phyloP scores from a whole-genome alignment of 805 yeast genomes.

The Kazachstania psychrophila region DNA sequence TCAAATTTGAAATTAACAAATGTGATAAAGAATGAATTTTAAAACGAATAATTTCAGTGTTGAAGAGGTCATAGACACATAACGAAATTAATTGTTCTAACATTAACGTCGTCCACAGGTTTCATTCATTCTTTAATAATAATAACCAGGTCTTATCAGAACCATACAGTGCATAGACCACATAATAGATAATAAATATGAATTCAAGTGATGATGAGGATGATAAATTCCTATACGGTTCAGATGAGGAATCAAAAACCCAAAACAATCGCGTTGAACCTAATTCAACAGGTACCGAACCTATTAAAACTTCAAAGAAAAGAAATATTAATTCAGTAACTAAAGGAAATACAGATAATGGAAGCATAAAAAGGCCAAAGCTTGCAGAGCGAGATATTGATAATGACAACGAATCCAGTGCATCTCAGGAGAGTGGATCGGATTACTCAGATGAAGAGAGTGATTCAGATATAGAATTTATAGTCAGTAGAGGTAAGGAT shows the following conservation, averaged over 20 bases:
- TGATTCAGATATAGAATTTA: slow-evolving; percentile 63
- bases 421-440: not conserved
- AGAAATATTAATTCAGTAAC: not conserved
- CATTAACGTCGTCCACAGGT: no score
- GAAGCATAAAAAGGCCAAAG: slow-evolving; percentile 5
- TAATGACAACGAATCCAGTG: not conserved
- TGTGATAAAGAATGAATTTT: no score
- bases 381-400: not conserved
- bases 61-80: no score
- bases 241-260: slow-evolving; percentile 20
- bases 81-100: no score
- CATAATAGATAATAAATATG: no score
- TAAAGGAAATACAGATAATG: not conserved
- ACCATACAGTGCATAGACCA: no score
- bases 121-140: no score
- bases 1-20: no score
- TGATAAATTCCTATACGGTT: slow-evolving; percentile 29
- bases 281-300: no score
- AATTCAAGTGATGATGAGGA: slow-evolving; percentile 29
- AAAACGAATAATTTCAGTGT: no score
- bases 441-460: slow-evolving; percentile 33
- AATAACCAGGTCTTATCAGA: no score
- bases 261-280: not conserved
- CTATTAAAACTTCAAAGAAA: no score
- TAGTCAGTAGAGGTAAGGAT: slow-evolving; percentile 44